Base-by-base conservation (phyloP, 768 basidiomycete species). In the Suillus placidus region DNA sequence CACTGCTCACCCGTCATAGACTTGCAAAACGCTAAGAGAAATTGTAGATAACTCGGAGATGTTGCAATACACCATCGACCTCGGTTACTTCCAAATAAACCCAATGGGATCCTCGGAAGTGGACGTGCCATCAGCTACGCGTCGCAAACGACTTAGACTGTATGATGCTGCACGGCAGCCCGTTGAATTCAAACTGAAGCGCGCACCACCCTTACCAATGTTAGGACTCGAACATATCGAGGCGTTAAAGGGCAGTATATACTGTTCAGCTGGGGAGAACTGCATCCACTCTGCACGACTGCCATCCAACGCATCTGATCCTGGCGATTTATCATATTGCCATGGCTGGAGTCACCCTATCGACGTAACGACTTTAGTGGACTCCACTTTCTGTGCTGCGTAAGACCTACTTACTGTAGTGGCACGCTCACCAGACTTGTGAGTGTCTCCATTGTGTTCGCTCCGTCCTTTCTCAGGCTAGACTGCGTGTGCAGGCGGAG, bases 361-460 rank as follows among this genome's bases (percentile, higher is more conserved):
- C 76, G 73, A 72, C 16, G 80, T 80, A 43, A 61, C 82, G 26
- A 78, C 75, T 47, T 80, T 86, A 62, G 78, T 84, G 26, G 85
- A 87, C 67, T 86, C 86, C 62, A 85, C 85, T 1, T 85, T 87
- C 80, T 84, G 85, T 73, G 85, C 83, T 13, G 76, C 80, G 8
- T 84, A 85, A 72, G 84, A 87, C 71, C 71, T 87, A 6, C 76
- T 86, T n/a, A 81, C 84, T 18, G 79, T 87, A 10, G 80, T 87
- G 18, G 77, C 81, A 4, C 3, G 8, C 74, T 82, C 12, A 78
- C 76, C 80, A 42, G 69, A 74, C 26, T 76, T 79, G 85, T 85
- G 70, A 66, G 83, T n/a, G n/a, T n/a, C n/a, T 74, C 20, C 32
- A 20, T 42, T 13, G 8, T 55, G 38, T 42, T 37, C 30, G 54